Conservation (phyloP, 116 monocot species). For the Cymodocea nodosa region DNA sequence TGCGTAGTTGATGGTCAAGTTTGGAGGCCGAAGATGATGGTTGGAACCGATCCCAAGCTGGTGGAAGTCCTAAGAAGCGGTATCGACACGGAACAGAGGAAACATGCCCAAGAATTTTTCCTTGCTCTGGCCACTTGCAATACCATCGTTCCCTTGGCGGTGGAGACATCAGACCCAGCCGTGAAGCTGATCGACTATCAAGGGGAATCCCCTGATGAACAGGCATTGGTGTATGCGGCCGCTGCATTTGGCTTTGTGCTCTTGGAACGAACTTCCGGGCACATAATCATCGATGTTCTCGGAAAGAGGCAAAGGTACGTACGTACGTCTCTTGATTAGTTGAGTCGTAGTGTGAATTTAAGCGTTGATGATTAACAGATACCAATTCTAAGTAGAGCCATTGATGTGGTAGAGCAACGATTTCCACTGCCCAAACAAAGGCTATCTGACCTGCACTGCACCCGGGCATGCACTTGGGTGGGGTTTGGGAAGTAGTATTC, state of each 20-base stretch:
- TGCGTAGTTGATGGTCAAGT: slow-evolving; percentile 29
- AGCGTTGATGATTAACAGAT: too few species aligned
- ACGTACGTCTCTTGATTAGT: neutral
- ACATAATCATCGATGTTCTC: slow-evolving; percentile 54
- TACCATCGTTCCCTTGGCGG: slow-evolving; percentile 62
- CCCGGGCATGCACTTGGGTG: too few species aligned
- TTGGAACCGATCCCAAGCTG: slow-evolving; percentile 54
- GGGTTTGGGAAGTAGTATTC: too few species aligned
- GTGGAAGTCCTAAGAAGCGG: slow-evolving; percentile 22
- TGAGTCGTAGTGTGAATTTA: too few species aligned
- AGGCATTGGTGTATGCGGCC: slow-evolving; percentile 82
- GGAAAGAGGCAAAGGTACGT: slow-evolving; percentile 57
- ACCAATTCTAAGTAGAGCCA: too few species aligned
- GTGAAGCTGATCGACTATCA: slow-evolving; percentile 64
- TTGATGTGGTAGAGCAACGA: too few species aligned
- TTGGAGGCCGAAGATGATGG: slow-evolving; percentile 49
- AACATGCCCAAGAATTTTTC: slow-evolving; percentile 46
- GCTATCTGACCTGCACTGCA: too few species aligned
- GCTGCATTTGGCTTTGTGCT: slow-evolving; percentile 78
- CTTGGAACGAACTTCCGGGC: slow-evolving; percentile 59
- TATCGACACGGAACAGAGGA: slow-evolving; percentile 16
- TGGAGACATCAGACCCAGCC: slow-evolving; percentile 30
- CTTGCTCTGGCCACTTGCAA: slow-evolving; percentile 74
- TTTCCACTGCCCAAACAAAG: too few species aligned
- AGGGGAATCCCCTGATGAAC: slow-evolving; percentile 94